Evolutionary conservation across 2,329 filamentous ascomycete species (phyloP), one percentile per base, ranked within the genome.

Genomic region (Escovopsis weberi): DNA sequence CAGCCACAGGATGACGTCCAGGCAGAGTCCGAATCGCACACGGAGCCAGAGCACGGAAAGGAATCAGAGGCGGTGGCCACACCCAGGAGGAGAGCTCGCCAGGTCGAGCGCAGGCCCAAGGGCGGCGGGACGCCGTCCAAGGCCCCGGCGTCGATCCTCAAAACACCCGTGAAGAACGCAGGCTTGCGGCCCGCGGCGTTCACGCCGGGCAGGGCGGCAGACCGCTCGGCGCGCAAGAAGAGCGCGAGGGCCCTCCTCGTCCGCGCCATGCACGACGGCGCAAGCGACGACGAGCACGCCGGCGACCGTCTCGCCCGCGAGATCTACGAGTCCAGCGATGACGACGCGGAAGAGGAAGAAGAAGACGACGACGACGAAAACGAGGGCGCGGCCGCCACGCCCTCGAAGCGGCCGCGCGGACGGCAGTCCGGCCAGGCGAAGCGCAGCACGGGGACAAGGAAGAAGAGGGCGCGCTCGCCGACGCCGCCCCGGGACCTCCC

Each of bases 151-250:
- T 49, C 55, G 26, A 47, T 51, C 4, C 55, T 62, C 6, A 52
- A 57, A 39, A 71, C 69, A 0, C 67, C 68, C 0, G 53, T 59
- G 11, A 68, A 59, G 43, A 46, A 51, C 4, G 52, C 48, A 19
- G 54, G 55, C 10, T 6, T 28, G 26, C 26, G 26, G 26, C 41
- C 53, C 19, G 64, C 55, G 33, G 63, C 59, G 6, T 54, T 64
- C 32, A 85, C 81, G 1, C 81, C 84, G 0, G 74, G 75, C 33
- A 72, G 78, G 50, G 82, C 85, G 49, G 82, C 82, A 18, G 86
- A 95, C 61, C 78, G 83, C 39, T 95, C 88, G 5, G 89, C 88
- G 2, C 78, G 83, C 53, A 80, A 80, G 55, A 95, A 94, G 68
- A 94, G 85, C 58, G 83, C 82, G 19, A 72, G 79, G 41, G 75